These are phyloP conservation scores for Thielaviopsis euricoi DNA, from an alignment of 2,329 filamentous ascomycete genomes.

Conservation along the genomic window DNA sequence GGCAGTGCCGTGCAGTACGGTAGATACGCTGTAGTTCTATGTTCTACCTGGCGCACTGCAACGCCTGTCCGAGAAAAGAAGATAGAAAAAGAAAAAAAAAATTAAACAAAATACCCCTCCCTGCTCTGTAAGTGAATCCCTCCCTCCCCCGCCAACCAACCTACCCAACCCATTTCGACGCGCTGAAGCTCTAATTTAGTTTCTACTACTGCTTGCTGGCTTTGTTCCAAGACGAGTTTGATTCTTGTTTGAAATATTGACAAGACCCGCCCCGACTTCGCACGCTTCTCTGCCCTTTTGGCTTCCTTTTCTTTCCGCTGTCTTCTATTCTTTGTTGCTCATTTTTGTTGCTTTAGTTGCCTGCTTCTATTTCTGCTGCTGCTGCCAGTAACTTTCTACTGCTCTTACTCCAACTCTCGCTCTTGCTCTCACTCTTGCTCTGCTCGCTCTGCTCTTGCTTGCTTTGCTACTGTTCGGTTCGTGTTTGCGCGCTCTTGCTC, in stretches of 20 bases:
- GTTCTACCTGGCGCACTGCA: no score
- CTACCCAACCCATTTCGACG: neutral
- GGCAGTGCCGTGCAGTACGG: no score
- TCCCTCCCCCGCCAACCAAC: neutral
- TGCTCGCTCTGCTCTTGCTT: no score
- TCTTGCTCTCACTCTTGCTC: neutral
- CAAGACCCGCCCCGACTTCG: slow-evolving; percentile 10
- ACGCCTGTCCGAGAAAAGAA: no score
- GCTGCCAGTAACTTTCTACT: neutral
- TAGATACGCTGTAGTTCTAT: no score
- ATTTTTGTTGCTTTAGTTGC: neutral
- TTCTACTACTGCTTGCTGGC: neutral
- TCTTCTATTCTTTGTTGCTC: neutral
- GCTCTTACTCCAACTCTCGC: neutral
- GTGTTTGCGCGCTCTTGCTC: neutral
- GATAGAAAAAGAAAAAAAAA: neutral
- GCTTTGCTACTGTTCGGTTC: neutral
- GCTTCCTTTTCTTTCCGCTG: neutral
- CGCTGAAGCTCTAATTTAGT: neutral
- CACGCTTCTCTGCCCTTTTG: neutral
- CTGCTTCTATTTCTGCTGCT: neutral
- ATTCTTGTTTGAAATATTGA: slow-evolving; percentile 7
- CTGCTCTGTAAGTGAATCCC: neutral
- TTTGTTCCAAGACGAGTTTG: neutral
- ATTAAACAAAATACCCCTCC: neutral